phyloP scores from a whole-genome alignment of 139 green algal genomes.

The Closterium sp. region DNA sequence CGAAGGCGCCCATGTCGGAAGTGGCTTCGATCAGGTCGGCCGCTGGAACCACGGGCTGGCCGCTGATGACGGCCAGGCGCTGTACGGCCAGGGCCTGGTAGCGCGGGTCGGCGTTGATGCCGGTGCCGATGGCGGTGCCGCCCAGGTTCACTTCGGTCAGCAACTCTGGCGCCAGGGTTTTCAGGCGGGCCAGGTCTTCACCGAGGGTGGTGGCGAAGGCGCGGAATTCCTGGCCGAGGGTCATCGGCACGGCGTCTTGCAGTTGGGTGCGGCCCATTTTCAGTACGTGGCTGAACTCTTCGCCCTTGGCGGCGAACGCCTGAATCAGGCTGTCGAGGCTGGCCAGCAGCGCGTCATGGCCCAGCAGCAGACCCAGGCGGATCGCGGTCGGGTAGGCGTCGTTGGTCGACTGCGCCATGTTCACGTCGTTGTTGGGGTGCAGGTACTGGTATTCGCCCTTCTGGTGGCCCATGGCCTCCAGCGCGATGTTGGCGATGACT shows the following conservation, averaged over 20 bases:
- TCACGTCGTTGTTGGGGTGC: conserved; percentile 97
- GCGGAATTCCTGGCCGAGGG: conserved; percentile 89
- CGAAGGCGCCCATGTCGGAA: conserved; percentile 86
- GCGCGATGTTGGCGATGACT: conserved; percentile 72
- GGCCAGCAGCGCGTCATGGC: conserved; percentile 81
- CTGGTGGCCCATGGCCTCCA: conserved; percentile 70
- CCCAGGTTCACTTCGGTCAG: conserved; percentile 65
- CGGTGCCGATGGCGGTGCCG: conserved; percentile 94
- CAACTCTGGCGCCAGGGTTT: no score
- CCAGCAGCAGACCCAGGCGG: conserved; percentile 72
- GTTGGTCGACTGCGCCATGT: conserved; percentile 87
- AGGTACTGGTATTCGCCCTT: conserved; percentile 73
- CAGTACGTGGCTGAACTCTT: conserved; percentile 80
- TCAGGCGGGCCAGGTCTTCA: no score
- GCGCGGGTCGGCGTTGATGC: conserved; percentile 76
- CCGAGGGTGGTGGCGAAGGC: conserved; percentile 71
- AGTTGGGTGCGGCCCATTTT: conserved; percentile 96
- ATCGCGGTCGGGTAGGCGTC: conserved; percentile 93
- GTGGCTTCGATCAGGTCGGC: conserved; percentile 96
- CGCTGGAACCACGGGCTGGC: conserved; percentile 82
- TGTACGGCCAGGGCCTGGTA: conserved; percentile 73
- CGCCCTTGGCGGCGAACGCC: conserved; percentile 65
- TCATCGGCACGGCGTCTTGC: conserved; percentile 90
- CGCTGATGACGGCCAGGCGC: conserved; percentile 74
- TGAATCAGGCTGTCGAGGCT: conserved; percentile 66